Evolutionary conservation across 73 alveolate species (phyloP).

Genomic region (Paramecium sonneborni): DNA sequence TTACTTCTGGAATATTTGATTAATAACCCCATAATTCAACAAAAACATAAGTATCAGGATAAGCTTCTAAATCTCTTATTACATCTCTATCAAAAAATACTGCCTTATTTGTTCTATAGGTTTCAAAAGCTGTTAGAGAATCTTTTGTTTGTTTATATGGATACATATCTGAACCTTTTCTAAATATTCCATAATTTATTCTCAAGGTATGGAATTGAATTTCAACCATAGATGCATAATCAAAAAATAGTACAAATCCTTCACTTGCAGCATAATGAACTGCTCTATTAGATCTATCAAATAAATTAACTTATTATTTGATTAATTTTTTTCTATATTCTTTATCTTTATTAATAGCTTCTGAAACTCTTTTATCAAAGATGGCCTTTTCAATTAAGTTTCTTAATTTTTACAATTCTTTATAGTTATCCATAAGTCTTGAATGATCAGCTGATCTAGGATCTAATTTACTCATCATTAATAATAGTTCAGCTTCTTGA

Average conservation of each 20-base stretch:
- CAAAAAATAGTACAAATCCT: slow-evolving; percentile 36
- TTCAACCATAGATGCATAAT: slow-evolving; percentile 3
- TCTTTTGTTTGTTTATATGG: slow-evolving; percentile 51
- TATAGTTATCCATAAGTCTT: neutral
- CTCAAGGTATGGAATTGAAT: slow-evolving; percentile 24
- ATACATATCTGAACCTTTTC: slow-evolving; percentile 55
- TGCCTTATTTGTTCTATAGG: slow-evolving; percentile 36
- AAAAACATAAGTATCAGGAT: slow-evolving; percentile 34
- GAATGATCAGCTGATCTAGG: slow-evolving; percentile 38
- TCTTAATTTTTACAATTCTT: slow-evolving; percentile 33
- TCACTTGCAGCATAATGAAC: slow-evolving; percentile 39
- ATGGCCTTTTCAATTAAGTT: neutral
- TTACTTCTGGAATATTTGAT: neutral
- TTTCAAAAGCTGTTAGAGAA: slow-evolving; percentile 25
- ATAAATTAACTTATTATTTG: slow-evolving; percentile 25
- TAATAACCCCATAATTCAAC: slow-evolving; percentile 50
- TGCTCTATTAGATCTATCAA: slow-evolving; percentile 38
- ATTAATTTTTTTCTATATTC: neutral
- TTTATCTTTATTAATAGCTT: slow-evolving; percentile 19
- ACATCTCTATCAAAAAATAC: slow-evolving; percentile 52
- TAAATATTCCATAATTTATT: slow-evolving; percentile 47
- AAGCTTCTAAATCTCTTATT: slow-evolving; percentile 26
- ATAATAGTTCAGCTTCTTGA: slow-evolving; percentile 44
- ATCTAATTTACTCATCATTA: slow-evolving; percentile 35
- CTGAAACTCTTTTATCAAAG: slow-evolving; percentile 52